These are phyloP conservation scores for Irpex rosettiformis DNA, from an alignment of 1,284 basidiomycete species.

Conservation along the genomic window DNA sequence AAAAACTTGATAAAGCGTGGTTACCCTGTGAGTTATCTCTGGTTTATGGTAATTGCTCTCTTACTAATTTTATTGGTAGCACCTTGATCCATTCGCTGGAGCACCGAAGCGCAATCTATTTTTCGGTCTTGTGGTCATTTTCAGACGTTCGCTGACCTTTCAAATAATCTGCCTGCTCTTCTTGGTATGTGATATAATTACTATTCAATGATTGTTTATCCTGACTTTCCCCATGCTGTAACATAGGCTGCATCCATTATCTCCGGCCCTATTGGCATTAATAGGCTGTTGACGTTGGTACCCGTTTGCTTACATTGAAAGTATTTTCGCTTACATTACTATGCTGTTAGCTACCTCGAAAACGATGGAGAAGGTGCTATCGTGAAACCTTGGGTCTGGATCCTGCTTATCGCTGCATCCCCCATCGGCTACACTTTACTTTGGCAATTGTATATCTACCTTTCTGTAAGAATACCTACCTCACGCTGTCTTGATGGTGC, in stretches of 20 bases:
- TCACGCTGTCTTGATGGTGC: background rate
- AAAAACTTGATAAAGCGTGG: conserved; percentile 34
- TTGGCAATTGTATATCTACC: conserved; percentile 36
- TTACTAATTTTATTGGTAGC: conserved; percentile 13
- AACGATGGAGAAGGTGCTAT: conserved; percentile 32
- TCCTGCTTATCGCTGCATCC: conserved; percentile 55
- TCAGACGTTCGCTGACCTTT: conserved; percentile 13
- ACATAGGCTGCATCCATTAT: conserved; percentile 29
- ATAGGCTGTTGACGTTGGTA: conserved; percentile 34
- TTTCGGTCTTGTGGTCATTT: conserved; percentile 11
- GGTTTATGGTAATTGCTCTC: background rate
- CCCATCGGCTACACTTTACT: conserved; percentile 38
- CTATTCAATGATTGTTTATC: background rate
- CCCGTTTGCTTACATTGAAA: background rate
- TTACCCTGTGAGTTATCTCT: conserved; percentile 24
- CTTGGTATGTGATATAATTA: conserved; percentile 2
- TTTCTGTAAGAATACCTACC: conserved; percentile 18
- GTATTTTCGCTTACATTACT: background rate
- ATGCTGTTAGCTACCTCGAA: conserved; percentile 36
- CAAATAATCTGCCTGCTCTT: conserved; percentile 17
- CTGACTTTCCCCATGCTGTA: too few relatives aligned
- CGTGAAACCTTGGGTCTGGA: conserved; percentile 58
- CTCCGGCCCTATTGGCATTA: conserved; percentile 43
- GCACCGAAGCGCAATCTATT: conserved; percentile 12
- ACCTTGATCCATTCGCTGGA: conserved; percentile 29